Percentiles rank a stretch among this genome's conserved stretches.
phyloP scores from a whole-genome alignment of 345 rosid species.

The Dipteronia sinensis region DNA sequence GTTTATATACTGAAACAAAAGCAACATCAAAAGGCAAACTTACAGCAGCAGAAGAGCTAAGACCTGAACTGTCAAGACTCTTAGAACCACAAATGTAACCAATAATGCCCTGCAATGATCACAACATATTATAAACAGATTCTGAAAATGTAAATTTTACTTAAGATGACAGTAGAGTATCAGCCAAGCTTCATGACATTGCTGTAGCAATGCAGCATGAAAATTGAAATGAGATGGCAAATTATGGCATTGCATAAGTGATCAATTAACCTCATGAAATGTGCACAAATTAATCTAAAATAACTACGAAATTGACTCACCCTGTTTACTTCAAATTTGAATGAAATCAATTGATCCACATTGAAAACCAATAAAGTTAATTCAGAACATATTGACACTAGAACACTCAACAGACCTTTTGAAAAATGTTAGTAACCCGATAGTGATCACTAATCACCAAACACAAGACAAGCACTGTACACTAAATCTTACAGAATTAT shows the following conservation, averaged over 20 bases:
- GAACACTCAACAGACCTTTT: not conserved
- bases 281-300: not conserved
- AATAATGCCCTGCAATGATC: conserved; percentile 70
- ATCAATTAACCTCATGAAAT: not conserved
- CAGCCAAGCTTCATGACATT: not conserved
- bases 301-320: not conserved
- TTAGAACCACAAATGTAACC: conserved; percentile 86
- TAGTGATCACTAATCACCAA: not conserved
- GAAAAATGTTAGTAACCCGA: not conserved
- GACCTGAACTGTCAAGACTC: conserved; percentile 94
- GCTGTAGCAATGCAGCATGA: not conserved
- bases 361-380: not conserved
- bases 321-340: not conserved
- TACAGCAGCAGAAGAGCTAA: conserved; percentile 98
- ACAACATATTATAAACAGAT: conserved; percentile 12
- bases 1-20: conserved; percentile 10
- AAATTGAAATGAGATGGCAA: not conserved
- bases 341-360: not conserved
- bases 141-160: not conserved
- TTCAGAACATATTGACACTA: not conserved
- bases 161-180: not conserved
- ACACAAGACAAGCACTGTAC: not conserved
- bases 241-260: not conserved
- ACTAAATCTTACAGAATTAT: not conserved
- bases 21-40: conserved; percentile 34